phyloP scores from a whole-genome alignment of 2,329 filamentous ascomycete species.

The Talaromyces sp. region DNA sequence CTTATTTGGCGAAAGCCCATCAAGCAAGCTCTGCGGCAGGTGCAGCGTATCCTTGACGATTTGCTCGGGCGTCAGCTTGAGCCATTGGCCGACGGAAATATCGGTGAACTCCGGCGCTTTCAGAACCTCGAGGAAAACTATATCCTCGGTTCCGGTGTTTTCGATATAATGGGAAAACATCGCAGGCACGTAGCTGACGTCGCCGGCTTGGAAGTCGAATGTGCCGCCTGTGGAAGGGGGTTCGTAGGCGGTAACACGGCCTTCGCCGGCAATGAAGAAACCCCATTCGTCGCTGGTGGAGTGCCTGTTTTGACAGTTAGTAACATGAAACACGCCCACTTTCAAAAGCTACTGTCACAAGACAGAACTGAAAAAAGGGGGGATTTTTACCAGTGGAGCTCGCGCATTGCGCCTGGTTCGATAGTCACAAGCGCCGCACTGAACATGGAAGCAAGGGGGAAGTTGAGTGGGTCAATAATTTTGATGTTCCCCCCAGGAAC shows the following conservation, averaged over 20 bases:
- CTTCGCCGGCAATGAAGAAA: constrained; percentile 55
- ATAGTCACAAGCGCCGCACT: constrained; percentile 55
- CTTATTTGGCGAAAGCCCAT: constrained; percentile 39
- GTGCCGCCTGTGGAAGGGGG: constrained; percentile 50
- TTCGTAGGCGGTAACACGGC: constrained; percentile 53
- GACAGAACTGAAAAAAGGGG: constrained; percentile 10
- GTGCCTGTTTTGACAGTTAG: neutral
- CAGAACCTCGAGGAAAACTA: constrained; percentile 58
- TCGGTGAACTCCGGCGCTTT: constrained; percentile 47
- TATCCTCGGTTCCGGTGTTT: constrained; percentile 55
- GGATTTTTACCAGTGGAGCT: constrained; percentile 60
- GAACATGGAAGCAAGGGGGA: constrained; percentile 54
- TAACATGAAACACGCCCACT: neutral
- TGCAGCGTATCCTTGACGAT: constrained; percentile 50
- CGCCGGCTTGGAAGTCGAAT: constrained; percentile 57
- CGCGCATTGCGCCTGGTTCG: constrained; percentile 60
- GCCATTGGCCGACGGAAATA: constrained; percentile 35
- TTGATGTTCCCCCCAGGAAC: constrained; percentile 57
- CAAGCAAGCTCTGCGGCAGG: constrained; percentile 31
- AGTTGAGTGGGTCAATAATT: constrained; percentile 54
- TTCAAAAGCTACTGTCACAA: neutral
- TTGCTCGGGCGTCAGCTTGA: constrained; percentile 46
- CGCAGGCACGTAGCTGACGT: constrained; percentile 57
- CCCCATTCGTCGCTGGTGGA: constrained; percentile 52
- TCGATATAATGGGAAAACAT: constrained; percentile 57